A percentile compares a stretch with the other conserved stretches of the same genome.
Conservation (phyloP, 2,329 filamentous ascomycete genomes). For the Claviceps citrina region DNA sequence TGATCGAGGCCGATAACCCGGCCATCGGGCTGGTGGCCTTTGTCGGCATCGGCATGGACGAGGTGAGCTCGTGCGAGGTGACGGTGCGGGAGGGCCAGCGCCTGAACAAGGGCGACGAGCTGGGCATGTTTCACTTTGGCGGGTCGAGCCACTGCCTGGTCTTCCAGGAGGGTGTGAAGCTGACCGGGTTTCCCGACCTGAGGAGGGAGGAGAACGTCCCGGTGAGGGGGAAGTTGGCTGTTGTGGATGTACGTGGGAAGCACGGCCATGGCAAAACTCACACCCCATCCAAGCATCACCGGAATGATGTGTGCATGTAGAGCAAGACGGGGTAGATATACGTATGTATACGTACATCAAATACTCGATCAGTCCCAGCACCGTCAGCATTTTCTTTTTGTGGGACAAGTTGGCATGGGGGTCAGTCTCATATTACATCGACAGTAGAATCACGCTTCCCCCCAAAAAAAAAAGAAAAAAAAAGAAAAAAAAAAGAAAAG, state of each 20-base stretch:
- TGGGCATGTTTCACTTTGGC: constrained; percentile 72
- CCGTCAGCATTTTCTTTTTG: no score
- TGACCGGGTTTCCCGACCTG: constrained; percentile 24
- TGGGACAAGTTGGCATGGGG: no score
- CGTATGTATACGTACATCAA: no score
- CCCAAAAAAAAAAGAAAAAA: not conserved
- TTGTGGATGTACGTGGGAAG: constrained; percentile 13
- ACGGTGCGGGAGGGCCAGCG: constrained; percentile 50
- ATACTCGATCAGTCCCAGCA: no score
- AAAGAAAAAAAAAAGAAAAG: not conserved
- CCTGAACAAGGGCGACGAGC: constrained; percentile 53
- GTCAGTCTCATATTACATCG: no score
- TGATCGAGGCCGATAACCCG: constrained; percentile 54
- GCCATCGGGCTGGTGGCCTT: constrained; percentile 55
- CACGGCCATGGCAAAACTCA: no score
- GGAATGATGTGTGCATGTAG: no score
- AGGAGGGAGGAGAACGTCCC: constrained; percentile 24
- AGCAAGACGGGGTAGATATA: no score
- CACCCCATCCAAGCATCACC: no score
- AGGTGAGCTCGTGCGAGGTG: constrained; percentile 59
- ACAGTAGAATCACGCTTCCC: no score
- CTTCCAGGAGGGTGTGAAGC: constrained; percentile 41
- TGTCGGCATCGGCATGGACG: constrained; percentile 59
- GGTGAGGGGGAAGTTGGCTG: constrained; percentile 22
- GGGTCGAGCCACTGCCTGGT: constrained; percentile 55